phyloP scores from a whole-genome alignment of 2,329 filamentous ascomycete species.

The Fusarium nisikadoi region DNA sequence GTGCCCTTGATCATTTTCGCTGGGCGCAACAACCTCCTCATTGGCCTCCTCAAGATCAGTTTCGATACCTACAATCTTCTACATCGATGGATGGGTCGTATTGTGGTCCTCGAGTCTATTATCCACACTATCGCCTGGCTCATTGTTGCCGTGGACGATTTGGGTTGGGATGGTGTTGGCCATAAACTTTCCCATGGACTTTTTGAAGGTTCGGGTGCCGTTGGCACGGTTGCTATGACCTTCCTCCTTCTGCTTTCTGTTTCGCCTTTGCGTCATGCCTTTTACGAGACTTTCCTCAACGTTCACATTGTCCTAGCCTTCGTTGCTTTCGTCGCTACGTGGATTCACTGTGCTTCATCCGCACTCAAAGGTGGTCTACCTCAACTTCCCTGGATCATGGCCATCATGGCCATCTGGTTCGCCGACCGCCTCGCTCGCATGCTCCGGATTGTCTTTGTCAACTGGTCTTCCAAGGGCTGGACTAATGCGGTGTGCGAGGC shows the following conservation, averaged over 20 bases:
- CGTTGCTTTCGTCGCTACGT: constrained; percentile 75
- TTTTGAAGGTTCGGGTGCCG: constrained; percentile 74
- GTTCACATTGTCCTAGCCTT: constrained; percentile 82
- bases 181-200: constrained; percentile 64
- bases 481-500: constrained; percentile 75
- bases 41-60: constrained; percentile 82
- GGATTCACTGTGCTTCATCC: constrained; percentile 79
- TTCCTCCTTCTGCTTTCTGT: constrained; percentile 76
- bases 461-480: constrained; percentile 67
- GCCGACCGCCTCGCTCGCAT: constrained; percentile 75
- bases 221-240: constrained; percentile 69
- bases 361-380: constrained; percentile 72
- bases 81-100: constrained; percentile 79
- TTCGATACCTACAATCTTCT: constrained; percentile 93
- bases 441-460: constrained; percentile 71
- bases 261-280: constrained; percentile 88
- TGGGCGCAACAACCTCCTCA: constrained; percentile 92
- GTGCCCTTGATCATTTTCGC: constrained; percentile 90
- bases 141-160: constrained; percentile 74
- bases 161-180: constrained; percentile 69
- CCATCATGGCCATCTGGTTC: constrained; percentile 80
- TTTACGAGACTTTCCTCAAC: constrained; percentile 96
- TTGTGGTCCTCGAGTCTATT: constrained; percentile 74
- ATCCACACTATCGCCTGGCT: constrained; percentile 79
- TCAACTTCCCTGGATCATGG: constrained; percentile 79